Conservation (phyloP, 805 yeast species). For the Teunomyces gatunensis region DNA sequence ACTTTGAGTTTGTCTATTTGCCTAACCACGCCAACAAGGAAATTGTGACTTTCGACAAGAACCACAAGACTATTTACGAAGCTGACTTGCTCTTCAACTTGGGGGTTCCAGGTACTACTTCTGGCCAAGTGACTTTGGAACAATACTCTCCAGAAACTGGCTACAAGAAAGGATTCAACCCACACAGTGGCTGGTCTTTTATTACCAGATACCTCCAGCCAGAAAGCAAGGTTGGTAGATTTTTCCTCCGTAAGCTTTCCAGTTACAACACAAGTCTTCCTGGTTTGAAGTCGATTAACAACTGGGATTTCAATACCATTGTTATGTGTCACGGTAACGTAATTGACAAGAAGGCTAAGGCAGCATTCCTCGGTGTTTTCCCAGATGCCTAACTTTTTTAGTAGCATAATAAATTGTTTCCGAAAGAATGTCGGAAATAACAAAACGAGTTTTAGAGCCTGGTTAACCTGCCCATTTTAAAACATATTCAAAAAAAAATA, state of each 20-base stretch:
- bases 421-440: no score
- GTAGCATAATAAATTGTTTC: neutral
- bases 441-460: no score
- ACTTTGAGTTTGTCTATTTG: conserved; percentile 54
- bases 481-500: neutral
- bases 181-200: conserved; percentile 45
- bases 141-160: conserved; percentile 47
- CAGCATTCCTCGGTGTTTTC: conserved; percentile 21
- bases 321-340: conserved; percentile 47
- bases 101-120: conserved; percentile 38
- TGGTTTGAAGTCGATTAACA: conserved; percentile 20
- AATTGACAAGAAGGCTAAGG: conserved; percentile 39
- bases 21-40: conserved; percentile 61
- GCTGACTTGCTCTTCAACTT: conserved; percentile 64
- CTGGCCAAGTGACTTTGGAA: conserved; percentile 23
- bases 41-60: conserved; percentile 48
- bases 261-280: conserved; percentile 13
- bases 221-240: conserved; percentile 34
- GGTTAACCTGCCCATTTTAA: neutral
- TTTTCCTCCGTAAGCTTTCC: conserved; percentile 22
- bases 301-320: conserved; percentile 24
- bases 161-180: conserved; percentile 38
- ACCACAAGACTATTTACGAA: conserved; percentile 48
- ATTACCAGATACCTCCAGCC: conserved; percentile 42
- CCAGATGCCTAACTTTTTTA: neutral